A percentile compares a stretch with the other conserved stretches of the same genome.
These are phyloP conservation scores for Hanseniaspora hatyaiensis DNA, from an alignment of 805 yeast genomes.

Conservation along the genomic window DNA sequence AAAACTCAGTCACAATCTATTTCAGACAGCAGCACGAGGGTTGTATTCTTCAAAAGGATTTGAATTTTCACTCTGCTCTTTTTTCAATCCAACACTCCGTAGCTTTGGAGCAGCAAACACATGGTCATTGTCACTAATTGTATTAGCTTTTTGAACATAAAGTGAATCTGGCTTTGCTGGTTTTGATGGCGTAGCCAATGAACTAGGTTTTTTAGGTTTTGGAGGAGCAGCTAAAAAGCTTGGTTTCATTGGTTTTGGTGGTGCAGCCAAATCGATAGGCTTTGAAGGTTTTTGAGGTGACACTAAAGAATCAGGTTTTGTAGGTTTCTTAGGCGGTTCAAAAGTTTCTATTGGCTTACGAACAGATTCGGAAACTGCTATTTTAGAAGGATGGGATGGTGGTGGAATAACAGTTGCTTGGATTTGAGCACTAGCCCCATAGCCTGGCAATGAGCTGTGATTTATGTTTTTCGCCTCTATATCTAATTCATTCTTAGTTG, in stretches of 20 bases:
- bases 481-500: background rate
- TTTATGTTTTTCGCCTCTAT: background rate
- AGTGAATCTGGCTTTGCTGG: constrained; percentile 8
- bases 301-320: background rate
- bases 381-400: no score
- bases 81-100: no score
- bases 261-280: background rate
- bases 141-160: no score
- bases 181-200: background rate
- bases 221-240: background rate
- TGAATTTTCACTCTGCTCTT: background rate
- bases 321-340: background rate
- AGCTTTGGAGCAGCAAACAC: no score
- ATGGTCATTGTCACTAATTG: no score
- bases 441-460: background rate
- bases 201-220: constrained; percentile 7
- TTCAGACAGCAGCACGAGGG: constrained; percentile 31
- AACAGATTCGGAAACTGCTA: no score
- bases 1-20: no score
- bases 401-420: no score
- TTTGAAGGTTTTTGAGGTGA: constrained; percentile 6
- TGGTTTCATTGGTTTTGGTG: constrained; percentile 5
- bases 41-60: constrained; percentile 8
- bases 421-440: no score
- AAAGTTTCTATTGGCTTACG: no score